Evolutionary conservation across 2,329 filamentous ascomycete genomes (phyloP), one percentile per base, ranked within the genome.

Genomic region (Cylindrodendrum hubeiense): DNA sequence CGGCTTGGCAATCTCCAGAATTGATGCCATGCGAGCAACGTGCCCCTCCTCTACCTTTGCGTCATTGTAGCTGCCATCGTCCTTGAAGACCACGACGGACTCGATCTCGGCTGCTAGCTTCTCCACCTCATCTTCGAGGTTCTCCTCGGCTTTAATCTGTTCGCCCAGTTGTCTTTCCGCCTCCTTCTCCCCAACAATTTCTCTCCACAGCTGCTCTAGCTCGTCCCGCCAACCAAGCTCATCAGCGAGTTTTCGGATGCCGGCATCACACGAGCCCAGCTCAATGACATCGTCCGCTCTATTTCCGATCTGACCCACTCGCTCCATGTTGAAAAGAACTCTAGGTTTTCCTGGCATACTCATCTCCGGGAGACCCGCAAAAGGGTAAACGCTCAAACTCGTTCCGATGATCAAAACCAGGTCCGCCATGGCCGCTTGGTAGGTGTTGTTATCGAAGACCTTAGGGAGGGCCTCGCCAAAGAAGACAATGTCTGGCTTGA

Each of bases 401-500:
- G 95, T 98, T 2, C 96, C 96, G 83, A 98, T 90, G 22, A 98
- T 86, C 56, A 98, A 91, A 44, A 91, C 87, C 3, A 98, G 81
- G 76, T 97, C 94, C 0, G 93, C 92, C 72, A 86, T 80, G 2
- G 80, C 81, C 0, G 89, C 86, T 13, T 91, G 79, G 43, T 82
- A 66, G 9, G 76, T 71, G 26, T 80, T 77, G 22, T 77, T 67
- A 1, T 75, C 72, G 60, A 84, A 84, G 0, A 68, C 67, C 41
- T 75, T 71, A 0, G 82, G 81, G 3, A 95, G 80, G 1, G 87
- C 79, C 77, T 95, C 94, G 54, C 94, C 94, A 72, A 97, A 98
- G 81, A 98, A 98, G 34, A 97, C 94, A 76, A 98, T 97, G 74
- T 97, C 93, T 0, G 95, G 95, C 81, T 98, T 98, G 39, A 98